Evolutionary conservation across 2,329 filamentous ascomycete species (phyloP).

Genomic region (Pseudocercospora fuligena): DNA sequence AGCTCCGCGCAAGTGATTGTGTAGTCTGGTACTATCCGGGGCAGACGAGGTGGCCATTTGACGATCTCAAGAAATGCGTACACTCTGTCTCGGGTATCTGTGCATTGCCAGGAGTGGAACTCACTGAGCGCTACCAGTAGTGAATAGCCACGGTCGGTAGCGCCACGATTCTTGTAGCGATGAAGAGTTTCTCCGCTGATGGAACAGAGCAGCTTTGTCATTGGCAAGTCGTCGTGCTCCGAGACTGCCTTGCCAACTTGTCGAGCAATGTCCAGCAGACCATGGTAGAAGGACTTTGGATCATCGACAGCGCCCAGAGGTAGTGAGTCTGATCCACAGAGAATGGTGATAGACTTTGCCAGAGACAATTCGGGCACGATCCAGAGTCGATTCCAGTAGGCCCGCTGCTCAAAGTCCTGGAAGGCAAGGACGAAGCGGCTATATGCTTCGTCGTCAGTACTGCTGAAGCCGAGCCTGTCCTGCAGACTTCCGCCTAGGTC

Average conservation of each 20-base stretch:
- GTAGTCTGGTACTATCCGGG: neutral
- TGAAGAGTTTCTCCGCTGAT: constrained; percentile 4
- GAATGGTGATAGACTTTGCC: neutral
- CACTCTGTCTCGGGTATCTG: neutral
- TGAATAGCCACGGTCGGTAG: neutral
- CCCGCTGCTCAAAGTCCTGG: neutral
- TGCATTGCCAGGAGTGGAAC: constrained; percentile 10
- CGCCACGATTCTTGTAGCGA: neutral
- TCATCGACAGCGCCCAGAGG: neutral
- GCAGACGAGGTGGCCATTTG: neutral
- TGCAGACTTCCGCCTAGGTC: neutral
- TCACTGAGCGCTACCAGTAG: neutral
- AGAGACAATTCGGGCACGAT: constrained; percentile 8
- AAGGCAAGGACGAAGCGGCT: neutral
- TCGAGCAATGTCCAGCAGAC: neutral
- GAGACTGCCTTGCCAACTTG: neutral
- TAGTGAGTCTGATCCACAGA: constrained; percentile 5
- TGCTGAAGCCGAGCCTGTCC: neutral
- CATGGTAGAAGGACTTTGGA: neutral
- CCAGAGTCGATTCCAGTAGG: constrained; percentile 10
- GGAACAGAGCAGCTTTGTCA: neutral
- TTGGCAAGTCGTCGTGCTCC: neutral
- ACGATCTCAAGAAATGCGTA: constrained; percentile 1
- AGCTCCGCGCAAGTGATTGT: neutral
- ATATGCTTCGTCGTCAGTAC: neutral